Conservation (phyloP, 768 basidiomycete genomes). For the Tulasnella calospora region DNA sequence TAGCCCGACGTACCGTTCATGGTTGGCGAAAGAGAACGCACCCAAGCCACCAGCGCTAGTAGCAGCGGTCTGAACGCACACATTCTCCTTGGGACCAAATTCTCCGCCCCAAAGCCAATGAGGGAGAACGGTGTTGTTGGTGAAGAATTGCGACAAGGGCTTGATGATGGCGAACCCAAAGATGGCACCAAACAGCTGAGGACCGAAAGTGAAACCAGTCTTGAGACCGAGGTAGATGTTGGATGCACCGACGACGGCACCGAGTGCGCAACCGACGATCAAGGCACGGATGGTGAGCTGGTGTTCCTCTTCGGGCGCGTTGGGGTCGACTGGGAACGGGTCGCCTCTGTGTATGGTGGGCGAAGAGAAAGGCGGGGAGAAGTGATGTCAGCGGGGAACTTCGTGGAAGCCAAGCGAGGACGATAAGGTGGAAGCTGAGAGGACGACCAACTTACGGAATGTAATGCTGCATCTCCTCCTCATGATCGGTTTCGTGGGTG, state of each 20-base stretch:
- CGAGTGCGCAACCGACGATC: slow-evolving; percentile 49
- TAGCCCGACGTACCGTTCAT: background rate
- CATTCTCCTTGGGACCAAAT: slow-evolving; percentile 65
- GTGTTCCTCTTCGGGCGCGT: slow-evolving; percentile 47
- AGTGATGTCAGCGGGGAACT: slow-evolving; percentile 3
- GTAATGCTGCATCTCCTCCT: slow-evolving; percentile 17
- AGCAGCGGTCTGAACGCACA: slow-evolving; percentile 47
- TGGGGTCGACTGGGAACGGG: slow-evolving; percentile 53
- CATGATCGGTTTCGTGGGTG: background rate
- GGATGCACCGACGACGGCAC: slow-evolving; percentile 40
- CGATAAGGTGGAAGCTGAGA: background rate
- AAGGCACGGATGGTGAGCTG: slow-evolving; percentile 46
- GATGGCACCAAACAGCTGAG: slow-evolving; percentile 58
- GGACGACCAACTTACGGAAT: background rate
- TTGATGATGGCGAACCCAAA: slow-evolving; percentile 60
- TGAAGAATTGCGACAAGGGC: slow-evolving; percentile 48
- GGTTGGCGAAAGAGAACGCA: background rate
- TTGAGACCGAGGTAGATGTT: slow-evolving; percentile 62
- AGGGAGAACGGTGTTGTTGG: slow-evolving; percentile 43
- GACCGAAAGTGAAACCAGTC: slow-evolving; percentile 63
- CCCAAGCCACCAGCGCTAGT: slow-evolving; percentile 51
- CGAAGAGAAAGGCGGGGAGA: background rate
- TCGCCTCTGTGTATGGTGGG: slow-evolving; percentile 27
- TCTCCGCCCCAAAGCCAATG: slow-evolving; percentile 49
- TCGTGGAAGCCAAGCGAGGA: background rate